Percentiles rank a stretch among this genome's conserved stretches.
These are phyloP conservation scores for Eremochloa ophiuroides DNA, from an alignment of 176 grass and related monocot genomes.

Conservation along the genomic window DNA sequence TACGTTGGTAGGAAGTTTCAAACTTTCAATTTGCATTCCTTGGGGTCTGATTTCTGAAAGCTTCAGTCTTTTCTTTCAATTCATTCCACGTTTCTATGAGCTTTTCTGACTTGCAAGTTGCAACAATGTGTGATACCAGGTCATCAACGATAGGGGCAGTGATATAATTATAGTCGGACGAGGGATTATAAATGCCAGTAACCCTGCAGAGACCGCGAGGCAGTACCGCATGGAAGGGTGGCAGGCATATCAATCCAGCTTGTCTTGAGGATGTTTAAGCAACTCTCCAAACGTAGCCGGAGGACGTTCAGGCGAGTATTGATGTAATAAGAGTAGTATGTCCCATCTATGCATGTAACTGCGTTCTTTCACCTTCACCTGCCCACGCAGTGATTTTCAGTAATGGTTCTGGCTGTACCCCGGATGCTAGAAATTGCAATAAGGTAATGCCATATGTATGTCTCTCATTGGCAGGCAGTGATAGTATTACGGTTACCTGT, in stretches of 20 bases:
- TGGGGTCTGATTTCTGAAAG: neutral
- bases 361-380: neutral
- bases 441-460: neutral
- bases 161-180: slow-evolving; percentile 88
- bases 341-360: neutral
- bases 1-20: neutral
- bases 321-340: slow-evolving; percentile 11
- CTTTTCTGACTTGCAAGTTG: neutral
- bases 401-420: neutral
- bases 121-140: slow-evolving; percentile 52
- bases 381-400: neutral
- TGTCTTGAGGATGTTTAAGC: slow-evolving; percentile 27
- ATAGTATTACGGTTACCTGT: neutral
- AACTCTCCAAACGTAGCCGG: neutral
- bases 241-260: slow-evolving; percentile 60
- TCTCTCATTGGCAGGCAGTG: neutral
- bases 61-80: neutral
- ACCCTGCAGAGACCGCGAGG: slow-evolving; percentile 48
- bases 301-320: neutral
- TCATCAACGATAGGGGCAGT: slow-evolving; percentile 70
- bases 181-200: slow-evolving; percentile 62
- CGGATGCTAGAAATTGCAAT: neutral
- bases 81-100: neutral
- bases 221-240: slow-evolving; percentile 73
- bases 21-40: too few species aligned